phyloP scores from a whole-genome alignment of 2,329 filamentous ascomycete species.

The Dactylella cylindrospora region DNA sequence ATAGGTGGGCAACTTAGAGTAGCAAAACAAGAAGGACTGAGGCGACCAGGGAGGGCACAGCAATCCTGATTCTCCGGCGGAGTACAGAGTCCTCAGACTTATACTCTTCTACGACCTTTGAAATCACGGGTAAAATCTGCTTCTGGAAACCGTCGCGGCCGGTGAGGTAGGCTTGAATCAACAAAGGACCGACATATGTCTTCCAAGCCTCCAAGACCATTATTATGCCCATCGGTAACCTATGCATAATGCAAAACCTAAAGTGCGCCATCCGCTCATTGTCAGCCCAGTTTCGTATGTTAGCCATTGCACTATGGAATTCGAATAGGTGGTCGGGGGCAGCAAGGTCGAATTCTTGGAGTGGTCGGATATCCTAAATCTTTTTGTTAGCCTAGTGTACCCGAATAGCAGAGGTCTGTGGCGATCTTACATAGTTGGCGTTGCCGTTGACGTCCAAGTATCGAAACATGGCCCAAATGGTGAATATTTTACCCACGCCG shows the following conservation, averaged over 20 bases:
- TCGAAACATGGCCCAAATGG: constrained; percentile 25
- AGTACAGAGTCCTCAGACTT: too few relatives aligned
- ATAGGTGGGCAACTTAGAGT: too few relatives aligned
- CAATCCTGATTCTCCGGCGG: too few relatives aligned
- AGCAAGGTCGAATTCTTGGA: constrained; percentile 22
- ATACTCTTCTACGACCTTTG: too few relatives aligned
- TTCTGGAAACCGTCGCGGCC: too few relatives aligned
- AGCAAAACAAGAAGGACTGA: too few relatives aligned
- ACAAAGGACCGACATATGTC: too few relatives aligned
- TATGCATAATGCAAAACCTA: constrained; percentile 1
- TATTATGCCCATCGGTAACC: too few relatives aligned
- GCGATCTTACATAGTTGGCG: constrained; percentile 17
- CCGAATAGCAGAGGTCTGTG: background rate
- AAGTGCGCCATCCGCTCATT: constrained; percentile 19
- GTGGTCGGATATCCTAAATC: constrained; percentile 25
- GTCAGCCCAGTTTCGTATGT: constrained; percentile 16
- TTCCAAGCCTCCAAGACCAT: too few relatives aligned
- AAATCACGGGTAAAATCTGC: too few relatives aligned
- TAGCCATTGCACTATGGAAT: constrained; percentile 9
- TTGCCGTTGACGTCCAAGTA: background rate
- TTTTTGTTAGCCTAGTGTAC: background rate
- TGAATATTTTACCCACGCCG: background rate
- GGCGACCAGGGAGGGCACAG: too few relatives aligned
- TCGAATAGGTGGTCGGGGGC: constrained; percentile 5
- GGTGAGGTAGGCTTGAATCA: too few relatives aligned